A percentile compares a stretch with the other conserved stretches of the same genome.
Evolutionary conservation across 208 protist species (phyloP).

Genomic region (Crithidia fasciculata): DNA sequence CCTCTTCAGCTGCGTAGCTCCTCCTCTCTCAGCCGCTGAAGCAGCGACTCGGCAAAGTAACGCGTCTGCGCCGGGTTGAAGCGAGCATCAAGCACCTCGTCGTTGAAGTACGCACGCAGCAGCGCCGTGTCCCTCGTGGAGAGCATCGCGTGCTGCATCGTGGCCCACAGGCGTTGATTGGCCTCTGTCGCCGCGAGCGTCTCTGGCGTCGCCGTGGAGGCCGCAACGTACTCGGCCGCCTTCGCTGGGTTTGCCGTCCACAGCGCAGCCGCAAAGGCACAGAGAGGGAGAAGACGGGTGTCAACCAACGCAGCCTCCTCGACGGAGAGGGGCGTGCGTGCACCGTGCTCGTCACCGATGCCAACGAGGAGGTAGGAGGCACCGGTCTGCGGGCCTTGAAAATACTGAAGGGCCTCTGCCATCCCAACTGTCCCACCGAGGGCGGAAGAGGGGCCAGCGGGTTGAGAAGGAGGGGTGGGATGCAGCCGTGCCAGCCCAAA

Average conservation of each 20-base stretch:
- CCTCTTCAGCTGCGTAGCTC: constrained; percentile 1
- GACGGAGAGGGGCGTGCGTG: constrained; percentile 26
- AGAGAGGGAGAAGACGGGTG: constrained; percentile 47
- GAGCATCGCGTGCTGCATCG: constrained; percentile 86
- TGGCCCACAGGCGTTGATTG: constrained; percentile 69
- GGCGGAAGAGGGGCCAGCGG: neutral
- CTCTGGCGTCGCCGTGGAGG: constrained; percentile 28
- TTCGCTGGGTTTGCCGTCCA: constrained; percentile 65
- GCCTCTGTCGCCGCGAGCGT: constrained; percentile 20
- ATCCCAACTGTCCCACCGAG: constrained; percentile 12
- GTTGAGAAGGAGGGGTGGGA: neutral
- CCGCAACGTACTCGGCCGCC: constrained; percentile 49
- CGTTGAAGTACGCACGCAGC: constrained; percentile 54
- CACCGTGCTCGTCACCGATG: constrained; percentile 41
- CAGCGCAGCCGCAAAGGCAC: constrained; percentile 64
- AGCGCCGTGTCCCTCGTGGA: constrained; percentile 81
- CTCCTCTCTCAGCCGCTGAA: constrained; percentile 49
- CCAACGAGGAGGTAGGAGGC: constrained; percentile 46
- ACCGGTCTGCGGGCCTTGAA: neutral
- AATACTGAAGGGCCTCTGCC: constrained; percentile 29
- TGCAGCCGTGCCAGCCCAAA: constrained; percentile 56
- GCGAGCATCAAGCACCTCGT: constrained; percentile 58
- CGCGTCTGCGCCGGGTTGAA: constrained; percentile 63
- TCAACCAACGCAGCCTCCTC: constrained; percentile 37
- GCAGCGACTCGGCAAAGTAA: constrained; percentile 80